phyloP scores from a whole-genome alignment of 768 basidiomycete genomes.

The Multifurca ochricompacta region DNA sequence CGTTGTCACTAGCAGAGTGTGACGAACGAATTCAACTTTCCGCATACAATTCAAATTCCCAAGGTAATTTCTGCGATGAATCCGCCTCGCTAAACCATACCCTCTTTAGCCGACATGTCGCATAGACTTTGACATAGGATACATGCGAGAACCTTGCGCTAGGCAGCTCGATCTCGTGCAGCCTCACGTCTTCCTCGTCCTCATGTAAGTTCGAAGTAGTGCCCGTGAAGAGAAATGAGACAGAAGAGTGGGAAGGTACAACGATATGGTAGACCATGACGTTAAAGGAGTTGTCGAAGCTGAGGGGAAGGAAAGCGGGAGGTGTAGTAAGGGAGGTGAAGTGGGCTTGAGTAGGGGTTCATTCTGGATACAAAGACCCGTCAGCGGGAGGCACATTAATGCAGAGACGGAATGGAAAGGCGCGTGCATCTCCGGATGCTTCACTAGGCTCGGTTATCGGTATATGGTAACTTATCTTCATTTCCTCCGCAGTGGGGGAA shows the following conservation, averaged over 20 bases:
- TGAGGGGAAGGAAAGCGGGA: slow-evolving; percentile 60
- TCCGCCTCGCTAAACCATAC: slow-evolving; percentile 66
- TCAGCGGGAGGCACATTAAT: background rate
- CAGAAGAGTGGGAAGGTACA: slow-evolving; percentile 54
- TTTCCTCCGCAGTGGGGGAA: background rate
- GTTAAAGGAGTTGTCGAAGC: slow-evolving; percentile 51
- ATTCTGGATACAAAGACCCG: slow-evolving; percentile 35
- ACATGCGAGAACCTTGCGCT: slow-evolving; percentile 55
- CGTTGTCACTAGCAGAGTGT: background rate
- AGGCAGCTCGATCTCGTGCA: slow-evolving; percentile 31
- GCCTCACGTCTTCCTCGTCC: slow-evolving; percentile 22
- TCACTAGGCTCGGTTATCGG: background rate
- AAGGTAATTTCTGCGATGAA: slow-evolving; percentile 43
- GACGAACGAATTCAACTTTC: slow-evolving; percentile 4
- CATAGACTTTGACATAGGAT: slow-evolving; percentile 68
- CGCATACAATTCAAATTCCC: slow-evolving; percentile 69
- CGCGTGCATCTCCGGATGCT: slow-evolving; percentile 3
- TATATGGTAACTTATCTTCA: background rate
- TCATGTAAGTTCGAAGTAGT: slow-evolving; percentile 23
- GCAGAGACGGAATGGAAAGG: slow-evolving; percentile 1
- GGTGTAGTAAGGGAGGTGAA: slow-evolving; percentile 53
- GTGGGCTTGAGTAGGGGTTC: slow-evolving; percentile 42
- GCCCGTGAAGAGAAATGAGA: slow-evolving; percentile 51
- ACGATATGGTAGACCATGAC: slow-evolving; percentile 56
- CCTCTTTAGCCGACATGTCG: slow-evolving; percentile 66